Percentiles rank a stretch among this genome's conserved stretches.
These are phyloP conservation scores for Cytospora chrysosperma DNA, from an alignment of 2,329 filamentous ascomycete species.

Conservation along the genomic window DNA sequence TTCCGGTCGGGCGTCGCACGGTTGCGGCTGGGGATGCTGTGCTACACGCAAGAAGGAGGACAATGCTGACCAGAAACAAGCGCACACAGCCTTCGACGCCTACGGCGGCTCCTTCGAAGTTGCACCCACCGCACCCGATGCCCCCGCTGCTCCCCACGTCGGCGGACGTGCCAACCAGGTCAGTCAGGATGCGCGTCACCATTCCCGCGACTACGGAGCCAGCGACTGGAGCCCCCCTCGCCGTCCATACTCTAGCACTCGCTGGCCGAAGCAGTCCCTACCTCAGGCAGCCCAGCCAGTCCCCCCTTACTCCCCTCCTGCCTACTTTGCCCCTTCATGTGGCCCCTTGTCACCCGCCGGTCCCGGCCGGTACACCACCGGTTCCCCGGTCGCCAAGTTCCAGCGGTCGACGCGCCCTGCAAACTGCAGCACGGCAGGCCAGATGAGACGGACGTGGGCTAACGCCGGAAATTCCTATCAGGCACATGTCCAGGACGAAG, in stretches of 20 bases:
- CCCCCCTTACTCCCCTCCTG: background rate
- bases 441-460: background rate
- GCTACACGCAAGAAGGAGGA: background rate
- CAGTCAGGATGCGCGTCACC: background rate
- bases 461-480: background rate
- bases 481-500: background rate
- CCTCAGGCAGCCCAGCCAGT: background rate
- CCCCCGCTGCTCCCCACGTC: background rate
- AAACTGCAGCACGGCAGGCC: background rate
- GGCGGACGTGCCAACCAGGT: background rate
- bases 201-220: background rate
- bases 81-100: background rate
- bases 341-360: background rate
- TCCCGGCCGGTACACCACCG: constrained; percentile 4
- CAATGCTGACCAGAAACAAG: background rate
- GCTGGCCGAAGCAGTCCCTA: background rate
- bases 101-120: background rate
- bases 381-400: constrained; percentile 1
- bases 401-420: background rate
- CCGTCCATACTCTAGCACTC: background rate
- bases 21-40: background rate
- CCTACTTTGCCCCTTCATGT: background rate
- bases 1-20: background rate
- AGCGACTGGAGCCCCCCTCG: constrained; percentile 6
- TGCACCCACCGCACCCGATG: background rate